Base-by-base conservation (phyloP, 2,329 filamentous ascomycete genomes). In the Aspergillus pseudoterreus region DNA sequence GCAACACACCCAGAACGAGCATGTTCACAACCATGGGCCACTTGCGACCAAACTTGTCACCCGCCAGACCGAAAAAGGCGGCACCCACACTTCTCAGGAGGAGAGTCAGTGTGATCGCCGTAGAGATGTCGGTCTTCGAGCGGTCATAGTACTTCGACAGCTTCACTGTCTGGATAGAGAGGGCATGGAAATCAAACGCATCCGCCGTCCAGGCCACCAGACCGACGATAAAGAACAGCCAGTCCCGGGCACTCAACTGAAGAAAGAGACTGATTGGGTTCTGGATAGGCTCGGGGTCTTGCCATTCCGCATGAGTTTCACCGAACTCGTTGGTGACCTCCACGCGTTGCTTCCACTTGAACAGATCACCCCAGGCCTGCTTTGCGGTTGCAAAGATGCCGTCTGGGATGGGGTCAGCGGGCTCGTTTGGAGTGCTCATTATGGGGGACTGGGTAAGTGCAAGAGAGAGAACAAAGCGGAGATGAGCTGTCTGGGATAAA, bases 21-120 rank as follows among this genome's bases (percentile, higher is more conserved):
- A 92, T 88, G 75, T 92, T 92, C 61, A 83, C 61, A 8, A 92
- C 85, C 85, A 92, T 89, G 42, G 88, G 88, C 85, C 87, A 67
- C 47, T 92, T 92, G 50, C 89, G 82, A 6, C 90, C 90, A 67
- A 83, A 94, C 58, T 84, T 84, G 70, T 95, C 90, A 57, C 87
- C 86, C 1, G 86, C 83, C 19, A 92, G 74, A 52, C 90, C 90
- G 57, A 95, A 94, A 64, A 82, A 64, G 17, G 86, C 85, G 4
- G 89, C 88, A 8, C 90, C 90, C 24, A 92, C 73, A 10, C 86
- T 89, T 32, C 88, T 81, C 42, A 92, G 78, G 27, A 92, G 79
- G 12, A 92, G 76, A 0, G 88, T 90, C 32, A 92, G 74, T 0
- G 65, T 67, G n/a, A 67, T 67, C 10, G 64, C 21, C 84, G 86